Conservation (phyloP, 106 monocot species). For the Phalaenopsis aphrodite region DNA sequence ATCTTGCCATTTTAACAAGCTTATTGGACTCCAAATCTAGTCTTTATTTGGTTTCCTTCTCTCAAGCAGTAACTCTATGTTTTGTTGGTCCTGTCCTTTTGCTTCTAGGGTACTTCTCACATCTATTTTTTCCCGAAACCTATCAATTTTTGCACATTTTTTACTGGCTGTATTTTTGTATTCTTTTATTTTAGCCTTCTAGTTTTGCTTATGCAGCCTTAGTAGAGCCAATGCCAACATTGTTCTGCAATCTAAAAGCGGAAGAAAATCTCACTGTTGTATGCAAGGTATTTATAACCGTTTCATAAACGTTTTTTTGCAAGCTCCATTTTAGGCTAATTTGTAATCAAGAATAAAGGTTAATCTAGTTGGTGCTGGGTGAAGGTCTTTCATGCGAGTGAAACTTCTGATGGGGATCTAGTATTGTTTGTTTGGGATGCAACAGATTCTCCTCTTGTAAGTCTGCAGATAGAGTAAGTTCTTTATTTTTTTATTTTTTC, state of each 20-base stretch:
- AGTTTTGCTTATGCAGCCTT: neutral
- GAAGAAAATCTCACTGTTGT: conserved; percentile 5
- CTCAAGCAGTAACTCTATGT: neutral
- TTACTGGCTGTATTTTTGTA: neutral
- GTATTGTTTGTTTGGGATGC: conserved; percentile 86
- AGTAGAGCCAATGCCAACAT: neutral
- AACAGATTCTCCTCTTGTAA: conserved; percentile 52
- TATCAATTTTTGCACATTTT: neutral
- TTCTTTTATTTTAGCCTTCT: neutral
- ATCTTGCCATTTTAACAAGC: neutral
- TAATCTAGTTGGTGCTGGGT: neutral
- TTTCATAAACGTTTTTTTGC: neutral
- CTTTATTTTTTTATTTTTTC: neutral
- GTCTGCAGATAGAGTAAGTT: conserved; percentile 22
- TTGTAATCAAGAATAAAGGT: neutral
- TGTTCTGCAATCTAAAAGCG: conserved; percentile 1
- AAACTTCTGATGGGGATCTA: conserved; percentile 29
- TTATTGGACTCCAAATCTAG: neutral
- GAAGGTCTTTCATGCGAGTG: conserved; percentile 65
- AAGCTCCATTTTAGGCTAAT: neutral
- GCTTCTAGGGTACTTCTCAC: neutral
- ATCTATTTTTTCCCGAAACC: neutral
- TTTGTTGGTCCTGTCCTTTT: neutral
- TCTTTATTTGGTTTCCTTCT: neutral
- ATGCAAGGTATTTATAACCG: conserved; percentile 1